Evolutionary conservation across 306 rosid genomes (phyloP), one percentile per base, ranked within the genome.

Genomic region (Sophora flavescens): DNA sequence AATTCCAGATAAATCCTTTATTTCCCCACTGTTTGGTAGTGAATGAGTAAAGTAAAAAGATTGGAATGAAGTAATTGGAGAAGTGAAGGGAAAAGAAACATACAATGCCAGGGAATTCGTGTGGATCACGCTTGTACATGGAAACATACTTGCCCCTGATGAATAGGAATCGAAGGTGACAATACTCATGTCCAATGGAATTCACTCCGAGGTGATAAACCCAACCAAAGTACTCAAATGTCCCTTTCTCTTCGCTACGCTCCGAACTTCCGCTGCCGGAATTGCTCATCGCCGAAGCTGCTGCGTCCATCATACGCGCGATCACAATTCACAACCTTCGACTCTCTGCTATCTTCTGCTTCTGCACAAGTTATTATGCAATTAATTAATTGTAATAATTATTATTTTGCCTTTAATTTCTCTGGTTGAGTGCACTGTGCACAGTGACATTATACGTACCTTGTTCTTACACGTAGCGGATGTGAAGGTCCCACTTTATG

Each of bases 41-140:
- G 3, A 41, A 8, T 11, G 9, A 41, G 47, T 2, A 8, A 41
- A 39, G 8, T 8, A 39, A 39, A 6, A 39, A 39, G 44, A 39
- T 6, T 39, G 44, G 2, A 39, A 39, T 39, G 6, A 62, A 50
- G 6, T n/a, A 4, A 28, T 5, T 39, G 6, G 0, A 57, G 47
- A 12, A 14, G 35, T 6, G 14, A 36, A 74, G 57, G 48, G 10
- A 54, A 16, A 6, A 17, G 74, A 63, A 3, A 13, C 88, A 45
- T 85, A 94, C 98, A 82, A 89, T 81, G 89, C 82, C 87, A 1
- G 92, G 96, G 64, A 51, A 17, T 12, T 90, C 93, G 58, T 89
- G 90, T 30, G 98, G 98, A 79, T 94, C 96, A 12, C 97, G 96
- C 76, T 94, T 92, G 83, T 86, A 91, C 98, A 94, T 82, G 66